A percentile compares a stretch with the other conserved stretches of the same genome.
Conservation (phyloP, 768 basidiomycete species). For the Asterophora parasitica region DNA sequence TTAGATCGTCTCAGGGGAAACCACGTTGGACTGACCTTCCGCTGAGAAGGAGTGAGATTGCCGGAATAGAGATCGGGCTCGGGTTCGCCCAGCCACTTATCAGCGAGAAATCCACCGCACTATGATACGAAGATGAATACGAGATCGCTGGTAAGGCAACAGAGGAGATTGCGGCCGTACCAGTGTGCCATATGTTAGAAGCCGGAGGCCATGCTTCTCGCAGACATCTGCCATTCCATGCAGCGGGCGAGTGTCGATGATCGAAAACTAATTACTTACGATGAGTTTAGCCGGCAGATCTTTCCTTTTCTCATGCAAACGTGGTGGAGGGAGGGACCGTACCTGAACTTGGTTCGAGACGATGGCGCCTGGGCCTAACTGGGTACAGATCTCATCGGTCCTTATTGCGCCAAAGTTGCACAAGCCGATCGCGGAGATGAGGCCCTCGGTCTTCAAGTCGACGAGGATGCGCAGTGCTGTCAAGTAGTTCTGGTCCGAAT, state of each 20-base stretch:
- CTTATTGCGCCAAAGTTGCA: conserved; percentile 77
- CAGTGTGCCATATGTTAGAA: conserved; percentile 79
- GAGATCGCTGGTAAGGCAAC: neutral
- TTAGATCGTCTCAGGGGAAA: conserved; percentile 6
- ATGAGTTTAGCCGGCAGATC: neutral
- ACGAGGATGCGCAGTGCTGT: conserved; percentile 45
- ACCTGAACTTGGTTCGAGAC: conserved; percentile 86
- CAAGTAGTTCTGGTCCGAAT: conserved; percentile 40
- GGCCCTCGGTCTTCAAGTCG: conserved; percentile 53
- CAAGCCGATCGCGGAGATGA: conserved; percentile 64
- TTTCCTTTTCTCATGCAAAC: too few species aligned
- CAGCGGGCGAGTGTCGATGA: conserved; percentile 74
- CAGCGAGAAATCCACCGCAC: conserved; percentile 82
- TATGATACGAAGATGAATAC: conserved; percentile 30
- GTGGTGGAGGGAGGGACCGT: too few species aligned
- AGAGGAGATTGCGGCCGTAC: conserved; percentile 34
- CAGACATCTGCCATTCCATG: conserved; percentile 78
- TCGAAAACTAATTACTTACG: conserved; percentile 55
- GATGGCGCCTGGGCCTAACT: conserved; percentile 63
- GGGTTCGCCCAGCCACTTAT: conserved; percentile 62
- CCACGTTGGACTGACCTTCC: conserved; percentile 49
- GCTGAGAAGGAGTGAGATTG: conserved; percentile 72
- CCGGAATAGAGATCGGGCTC: conserved; percentile 71
- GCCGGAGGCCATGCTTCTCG: conserved; percentile 62
- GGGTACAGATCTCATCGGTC: conserved; percentile 77